Evolutionary conservation across 2,329 filamentous ascomycete genomes (phyloP).

Genomic region (Sclerotinia sclerotiorum): DNA sequence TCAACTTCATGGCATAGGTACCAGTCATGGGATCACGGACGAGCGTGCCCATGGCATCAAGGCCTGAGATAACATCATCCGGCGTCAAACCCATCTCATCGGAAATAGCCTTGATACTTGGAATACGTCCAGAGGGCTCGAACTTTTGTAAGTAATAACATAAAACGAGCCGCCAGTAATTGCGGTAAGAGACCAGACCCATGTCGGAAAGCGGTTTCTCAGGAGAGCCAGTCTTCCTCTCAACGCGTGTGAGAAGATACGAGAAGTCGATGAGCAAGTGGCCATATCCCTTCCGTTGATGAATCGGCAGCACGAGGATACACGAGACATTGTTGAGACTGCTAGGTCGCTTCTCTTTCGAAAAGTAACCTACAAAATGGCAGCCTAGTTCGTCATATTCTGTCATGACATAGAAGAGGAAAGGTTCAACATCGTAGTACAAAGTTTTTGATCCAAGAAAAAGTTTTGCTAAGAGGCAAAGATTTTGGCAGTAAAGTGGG

Average conservation of each 20-base stretch:
- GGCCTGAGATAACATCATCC: slow-evolving; percentile 90
- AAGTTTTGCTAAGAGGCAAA: slow-evolving; percentile 91
- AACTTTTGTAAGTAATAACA: slow-evolving; percentile 77
- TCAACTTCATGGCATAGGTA: slow-evolving; percentile 84
- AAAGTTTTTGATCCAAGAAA: slow-evolving; percentile 98
- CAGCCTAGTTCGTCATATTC: slow-evolving; percentile 90
- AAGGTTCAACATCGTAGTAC: slow-evolving; percentile 97
- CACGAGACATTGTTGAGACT: slow-evolving; percentile 98
- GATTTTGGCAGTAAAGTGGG: slow-evolving; percentile 96
- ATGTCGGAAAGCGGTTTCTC: slow-evolving; percentile 98
- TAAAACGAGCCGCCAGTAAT: slow-evolving; percentile 90
- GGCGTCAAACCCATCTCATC: slow-evolving; percentile 92
- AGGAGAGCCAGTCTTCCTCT: slow-evolving; percentile 90
- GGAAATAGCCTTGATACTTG: slow-evolving; percentile 70
- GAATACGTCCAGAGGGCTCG: slow-evolving; percentile 50
- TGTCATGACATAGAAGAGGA: slow-evolving; percentile 95
- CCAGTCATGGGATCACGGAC: slow-evolving; percentile 87
- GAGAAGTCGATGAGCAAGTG: slow-evolving; percentile 98
- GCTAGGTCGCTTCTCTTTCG: slow-evolving; percentile 93
- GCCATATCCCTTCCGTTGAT: slow-evolving; percentile 95
- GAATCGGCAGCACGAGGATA: slow-evolving; percentile 92
- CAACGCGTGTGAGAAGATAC: slow-evolving; percentile 89
- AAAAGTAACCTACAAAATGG: slow-evolving; percentile 99
- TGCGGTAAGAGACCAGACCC: slow-evolving; percentile 94
- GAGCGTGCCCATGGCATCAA: slow-evolving; percentile 86